Evolutionary conservation across 345 rosid genomes (phyloP).

Genomic region (Syzygium jambos): DNA sequence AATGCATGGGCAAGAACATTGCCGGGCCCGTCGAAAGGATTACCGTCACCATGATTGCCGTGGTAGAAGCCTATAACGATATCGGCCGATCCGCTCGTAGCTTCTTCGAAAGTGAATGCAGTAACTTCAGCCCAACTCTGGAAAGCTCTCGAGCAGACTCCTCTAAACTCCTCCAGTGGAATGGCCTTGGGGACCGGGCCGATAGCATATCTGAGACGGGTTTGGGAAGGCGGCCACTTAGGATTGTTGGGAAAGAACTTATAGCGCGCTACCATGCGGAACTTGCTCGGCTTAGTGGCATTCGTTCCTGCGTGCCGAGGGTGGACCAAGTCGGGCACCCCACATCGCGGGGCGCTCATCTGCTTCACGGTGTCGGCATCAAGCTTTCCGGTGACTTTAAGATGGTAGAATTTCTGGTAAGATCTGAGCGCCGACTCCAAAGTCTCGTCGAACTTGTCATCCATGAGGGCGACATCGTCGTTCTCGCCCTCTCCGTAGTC

Average conservation of each 20-base stretch:
- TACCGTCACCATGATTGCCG: not conserved
- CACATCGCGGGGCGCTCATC: constrained; percentile 5
- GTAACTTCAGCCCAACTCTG: constrained; percentile 11
- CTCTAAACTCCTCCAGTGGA: not conserved
- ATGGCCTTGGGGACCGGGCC: not conserved
- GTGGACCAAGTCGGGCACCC: not conserved
- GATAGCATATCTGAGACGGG: not conserved
- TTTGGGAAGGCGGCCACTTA: not conserved
- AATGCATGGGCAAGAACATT: not conserved
- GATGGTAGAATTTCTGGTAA: constrained; percentile 2
- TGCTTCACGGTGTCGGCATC: not conserved
- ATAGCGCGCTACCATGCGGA: not conserved
- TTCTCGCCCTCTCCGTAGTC: not conserved
- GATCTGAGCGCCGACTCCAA: constrained; percentile 8
- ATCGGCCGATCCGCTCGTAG: not conserved
- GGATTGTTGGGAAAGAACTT: not conserved
- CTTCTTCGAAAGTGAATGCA: constrained; percentile 13
- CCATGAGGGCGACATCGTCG: not conserved
- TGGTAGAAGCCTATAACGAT: not conserved
- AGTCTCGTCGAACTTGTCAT: constrained; percentile 3
- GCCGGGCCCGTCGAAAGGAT: not conserved
- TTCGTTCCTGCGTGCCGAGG: not conserved
- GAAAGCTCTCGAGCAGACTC: constrained; percentile 13
- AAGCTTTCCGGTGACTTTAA: constrained; percentile 3
- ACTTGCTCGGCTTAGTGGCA: not conserved